These are phyloP conservation scores for Aspergillus glaucus DNA, from an alignment of 2,329 filamentous ascomycete species.

Conservation along the genomic window DNA sequence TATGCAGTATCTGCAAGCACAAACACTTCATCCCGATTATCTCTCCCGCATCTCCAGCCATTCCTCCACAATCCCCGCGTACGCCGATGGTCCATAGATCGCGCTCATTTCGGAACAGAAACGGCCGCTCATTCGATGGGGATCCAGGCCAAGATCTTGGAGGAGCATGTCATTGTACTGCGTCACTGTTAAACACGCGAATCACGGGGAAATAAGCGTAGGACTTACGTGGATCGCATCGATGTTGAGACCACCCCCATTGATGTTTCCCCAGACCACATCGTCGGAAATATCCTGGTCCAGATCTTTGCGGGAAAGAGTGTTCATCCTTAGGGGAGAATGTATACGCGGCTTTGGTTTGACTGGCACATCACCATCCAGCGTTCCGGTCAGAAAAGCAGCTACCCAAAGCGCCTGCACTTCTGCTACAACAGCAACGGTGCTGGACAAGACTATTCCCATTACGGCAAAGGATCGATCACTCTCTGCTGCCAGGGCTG, in stretches of 20 bases:
- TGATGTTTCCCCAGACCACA: background rate
- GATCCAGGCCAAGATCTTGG: slow-evolving; percentile 8
- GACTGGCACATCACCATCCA: background rate
- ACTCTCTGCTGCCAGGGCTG: background rate
- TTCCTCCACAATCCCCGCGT: slow-evolving; percentile 21
- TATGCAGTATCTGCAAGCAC: background rate
- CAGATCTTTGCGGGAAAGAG: background rate
- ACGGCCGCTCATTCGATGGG: slow-evolving; percentile 14
- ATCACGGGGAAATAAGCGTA: background rate
- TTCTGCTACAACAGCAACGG: background rate
- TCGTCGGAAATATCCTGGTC: background rate
- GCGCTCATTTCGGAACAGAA: slow-evolving; percentile 14
- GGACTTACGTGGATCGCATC: background rate
- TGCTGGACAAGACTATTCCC: background rate
- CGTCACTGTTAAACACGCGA: background rate
- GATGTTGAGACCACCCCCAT: background rate
- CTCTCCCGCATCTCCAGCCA: slow-evolving; percentile 6
- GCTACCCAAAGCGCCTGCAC: background rate
- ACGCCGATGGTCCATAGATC: slow-evolving; percentile 16
- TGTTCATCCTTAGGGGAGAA: background rate
- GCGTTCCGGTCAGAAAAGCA: background rate
- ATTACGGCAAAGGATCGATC: background rate
- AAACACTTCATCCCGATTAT: background rate
- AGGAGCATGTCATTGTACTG: background rate
- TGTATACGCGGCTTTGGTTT: background rate